Conservation (phyloP, 2,329 filamentous ascomycete species). For the Grosmannia serpens region DNA sequence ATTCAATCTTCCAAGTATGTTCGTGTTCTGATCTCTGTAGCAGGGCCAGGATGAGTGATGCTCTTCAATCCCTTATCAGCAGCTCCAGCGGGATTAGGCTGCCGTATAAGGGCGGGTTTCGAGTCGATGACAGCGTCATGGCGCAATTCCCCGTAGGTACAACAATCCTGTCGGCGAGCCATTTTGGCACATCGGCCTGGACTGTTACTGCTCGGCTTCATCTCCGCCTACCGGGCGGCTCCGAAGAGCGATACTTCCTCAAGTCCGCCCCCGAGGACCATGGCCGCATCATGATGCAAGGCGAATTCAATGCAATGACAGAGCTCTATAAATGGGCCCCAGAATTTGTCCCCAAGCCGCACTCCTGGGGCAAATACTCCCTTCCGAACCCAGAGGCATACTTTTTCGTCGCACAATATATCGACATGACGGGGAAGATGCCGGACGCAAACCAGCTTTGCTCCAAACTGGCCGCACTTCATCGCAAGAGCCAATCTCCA, state of each 20-base stretch:
- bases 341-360: slow-evolving; percentile 18
- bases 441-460: slow-evolving; percentile 10
- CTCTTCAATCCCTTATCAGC: background rate
- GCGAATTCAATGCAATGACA: slow-evolving; percentile 20
- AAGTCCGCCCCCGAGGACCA: background rate
- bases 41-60: background rate
- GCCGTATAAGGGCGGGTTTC: background rate
- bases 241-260: slow-evolving; percentile 6
- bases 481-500: slow-evolving; percentile 9
- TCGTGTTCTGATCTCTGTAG: background rate
- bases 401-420: slow-evolving; percentile 21
- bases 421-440: slow-evolving; percentile 16
- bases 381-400: slow-evolving; percentile 9
- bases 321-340: slow-evolving; percentile 17
- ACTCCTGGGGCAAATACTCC: slow-evolving; percentile 16
- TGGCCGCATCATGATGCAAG: slow-evolving; percentile 13
- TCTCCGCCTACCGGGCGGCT: slow-evolving; percentile 1
- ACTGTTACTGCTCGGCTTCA: background rate
- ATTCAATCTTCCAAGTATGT: no score
- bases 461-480: slow-evolving; percentile 7
- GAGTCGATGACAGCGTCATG: slow-evolving; percentile 1
- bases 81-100: background rate
- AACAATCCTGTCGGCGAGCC: slow-evolving; percentile 2
- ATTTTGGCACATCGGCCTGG: background rate
- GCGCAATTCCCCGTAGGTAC: slow-evolving; percentile 1